Evolutionary conservation across 23 red algal genomes (phyloP).

Genomic region (Gracilaria vermiculophylla): DNA sequence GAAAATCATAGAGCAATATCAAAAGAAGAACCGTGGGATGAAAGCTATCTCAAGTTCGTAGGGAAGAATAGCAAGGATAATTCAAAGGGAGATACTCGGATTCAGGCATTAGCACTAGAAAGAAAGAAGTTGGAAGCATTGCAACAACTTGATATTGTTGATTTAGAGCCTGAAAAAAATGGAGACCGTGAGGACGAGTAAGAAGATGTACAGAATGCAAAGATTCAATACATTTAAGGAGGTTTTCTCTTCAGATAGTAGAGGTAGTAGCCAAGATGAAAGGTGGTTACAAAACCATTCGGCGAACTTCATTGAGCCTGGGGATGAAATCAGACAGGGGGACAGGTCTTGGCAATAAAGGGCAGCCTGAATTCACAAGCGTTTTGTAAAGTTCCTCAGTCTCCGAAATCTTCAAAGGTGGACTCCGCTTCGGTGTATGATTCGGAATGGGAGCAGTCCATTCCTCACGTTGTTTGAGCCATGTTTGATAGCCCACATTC

Average conservation of each 20-base stretch:
- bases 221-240: background rate
- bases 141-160: conserved; percentile 28
- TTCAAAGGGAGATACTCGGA: background rate
- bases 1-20: background rate
- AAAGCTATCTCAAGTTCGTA: conserved; percentile 40
- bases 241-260: background rate
- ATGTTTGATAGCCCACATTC: conserved; percentile 8
- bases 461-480: conserved; percentile 27
- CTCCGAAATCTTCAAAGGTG: conserved; percentile 1
- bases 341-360: conserved; percentile 29
- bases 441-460: background rate
- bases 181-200: background rate
- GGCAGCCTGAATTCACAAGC: background rate
- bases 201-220: background rate
- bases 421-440: background rate
- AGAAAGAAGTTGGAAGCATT: conserved; percentile 56
- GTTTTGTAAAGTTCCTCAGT: conserved; percentile 7
- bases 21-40: conserved; percentile 49
- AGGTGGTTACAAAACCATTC: conserved; percentile 2
- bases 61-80: conserved; percentile 24
- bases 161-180: background rate
- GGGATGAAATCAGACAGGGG: conserved; percentile 40
- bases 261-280: background rate
- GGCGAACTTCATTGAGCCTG: conserved; percentile 30
- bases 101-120: conserved; percentile 32